Percentiles rank a stretch among this genome's conserved stretches.
These are phyloP conservation scores for Nyssa sinensis DNA, from an alignment of 148 eudicot genomes.

Conservation along the genomic window DNA sequence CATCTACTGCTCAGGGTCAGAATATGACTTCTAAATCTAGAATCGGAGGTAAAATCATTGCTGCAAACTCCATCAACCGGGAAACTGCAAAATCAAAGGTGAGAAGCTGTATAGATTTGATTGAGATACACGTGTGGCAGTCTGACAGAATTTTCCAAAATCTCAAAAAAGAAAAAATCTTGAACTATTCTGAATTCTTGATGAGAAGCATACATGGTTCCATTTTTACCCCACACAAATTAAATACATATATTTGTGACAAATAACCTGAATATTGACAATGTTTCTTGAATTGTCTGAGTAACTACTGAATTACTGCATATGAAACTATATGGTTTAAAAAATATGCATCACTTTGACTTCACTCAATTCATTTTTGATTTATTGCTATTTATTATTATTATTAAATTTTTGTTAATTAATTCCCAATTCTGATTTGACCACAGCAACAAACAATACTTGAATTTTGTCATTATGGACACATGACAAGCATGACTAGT, in stretches of 20 bases:
- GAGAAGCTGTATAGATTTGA: constrained; percentile 17
- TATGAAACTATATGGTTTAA: neutral
- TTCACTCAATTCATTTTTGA: neutral
- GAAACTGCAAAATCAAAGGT: constrained; percentile 44
- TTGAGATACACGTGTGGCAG: neutral
- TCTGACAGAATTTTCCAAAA: neutral
- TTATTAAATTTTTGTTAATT: neutral
- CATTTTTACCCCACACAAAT: neutral
- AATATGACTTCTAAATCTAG: neutral
- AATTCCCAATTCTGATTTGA: neutral
- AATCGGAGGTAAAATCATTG: constrained; percentile 3
- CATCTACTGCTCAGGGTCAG: constrained; percentile 17
- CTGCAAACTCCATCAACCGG: constrained; percentile 11
- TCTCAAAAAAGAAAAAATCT: neutral
- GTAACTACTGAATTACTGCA: neutral
- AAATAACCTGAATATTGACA: too few relatives aligned
- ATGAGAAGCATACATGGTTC: neutral
- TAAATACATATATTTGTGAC: too few relatives aligned
- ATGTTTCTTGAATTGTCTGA: too few relatives aligned
- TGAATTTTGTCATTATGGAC: neutral
- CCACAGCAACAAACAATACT: neutral
- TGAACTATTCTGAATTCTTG: neutral
- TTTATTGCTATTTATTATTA: neutral
- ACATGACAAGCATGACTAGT: neutral
- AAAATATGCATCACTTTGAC: neutral